Percentiles rank a stretch among this genome's conserved stretches.
These are phyloP conservation scores for Penstemon davidsonii DNA, from an alignment of 257 asterid genomes.

Conservation along the genomic window DNA sequence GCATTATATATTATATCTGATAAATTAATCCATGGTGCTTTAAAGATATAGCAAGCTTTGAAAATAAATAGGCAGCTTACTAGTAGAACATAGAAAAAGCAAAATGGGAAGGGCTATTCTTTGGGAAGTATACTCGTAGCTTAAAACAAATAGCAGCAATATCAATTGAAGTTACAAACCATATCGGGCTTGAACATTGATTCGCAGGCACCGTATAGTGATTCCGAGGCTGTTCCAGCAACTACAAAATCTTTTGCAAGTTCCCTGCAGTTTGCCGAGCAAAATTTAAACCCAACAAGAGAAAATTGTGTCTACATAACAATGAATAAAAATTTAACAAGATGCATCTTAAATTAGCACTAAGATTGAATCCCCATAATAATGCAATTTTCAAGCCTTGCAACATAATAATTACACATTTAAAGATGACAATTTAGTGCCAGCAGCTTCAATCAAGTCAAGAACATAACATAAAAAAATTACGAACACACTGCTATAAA, in stretches of 20 bases:
- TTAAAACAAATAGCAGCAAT: constrained; percentile 11
- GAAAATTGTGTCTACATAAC: background rate
- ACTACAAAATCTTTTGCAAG: constrained; percentile 98
- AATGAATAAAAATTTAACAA: background rate
- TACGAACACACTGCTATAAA: background rate
- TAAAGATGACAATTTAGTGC: constrained; percentile 9
- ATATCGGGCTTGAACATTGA: constrained; percentile 94
- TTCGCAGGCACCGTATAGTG: constrained; percentile 98
- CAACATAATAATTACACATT: background rate
- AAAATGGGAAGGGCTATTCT: background rate
- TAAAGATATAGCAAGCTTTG: no score
- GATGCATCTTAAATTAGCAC: background rate
- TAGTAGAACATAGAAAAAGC: background rate
- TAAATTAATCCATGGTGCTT: background rate
- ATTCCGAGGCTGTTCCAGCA: constrained; percentile 95
- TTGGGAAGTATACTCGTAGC: background rate
- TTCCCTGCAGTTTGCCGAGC: constrained; percentile 57
- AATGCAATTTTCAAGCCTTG: background rate
- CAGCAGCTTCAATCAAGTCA: background rate
- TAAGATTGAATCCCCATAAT: background rate
- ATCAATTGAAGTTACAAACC: constrained; percentile 48
- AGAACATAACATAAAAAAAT: background rate
- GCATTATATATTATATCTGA: background rate
- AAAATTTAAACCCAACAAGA: background rate
- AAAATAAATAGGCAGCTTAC: constrained; percentile 2